Evolutionary conservation across 2,329 filamentous ascomycete species (phyloP), one percentile per base, ranked within the genome.

Genomic region (Xylariales sp.): DNA sequence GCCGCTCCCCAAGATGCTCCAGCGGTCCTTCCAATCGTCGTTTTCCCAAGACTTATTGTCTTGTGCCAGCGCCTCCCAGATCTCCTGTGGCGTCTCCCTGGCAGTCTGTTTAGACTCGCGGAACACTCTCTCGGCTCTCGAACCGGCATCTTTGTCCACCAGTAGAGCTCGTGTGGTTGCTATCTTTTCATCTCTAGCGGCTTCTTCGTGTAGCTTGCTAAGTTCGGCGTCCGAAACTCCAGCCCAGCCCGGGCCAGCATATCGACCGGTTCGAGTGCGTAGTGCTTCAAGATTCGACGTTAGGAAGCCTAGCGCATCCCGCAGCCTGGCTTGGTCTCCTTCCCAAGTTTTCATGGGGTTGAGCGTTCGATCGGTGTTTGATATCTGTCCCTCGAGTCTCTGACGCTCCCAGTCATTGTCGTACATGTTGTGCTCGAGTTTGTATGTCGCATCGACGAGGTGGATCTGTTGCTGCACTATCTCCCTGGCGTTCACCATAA

Each of bases 1-100:
- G 5, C 44, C 41, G 19, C 44, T 48, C 3, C 44, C 46, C 15
- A 48, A 20, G 31, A 46, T 44, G 24, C 39, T 42, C 43, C 39
- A 42, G 28, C 28, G 25, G 9, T 38, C 39, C 21, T 34, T 21
- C 27, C 28, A 31, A 19, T 31, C 28, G 14, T 29, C 44, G n/a
- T 46, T 46, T 31, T 46, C 44, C 46, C 44, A 46, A 14, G 27
- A 7, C 8, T 20, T 24, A 14, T 42, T 32, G 12, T 44, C 38
- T 5, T 38, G 14, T 8, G 32, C 37, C 38, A 44, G 31, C n/a
- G 19, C 40, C 16, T 39, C 20, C 46, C 46, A 46, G 8, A 34
- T 38, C 28, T 34, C 34, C 3, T 21, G 24, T 15, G 46, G 38
- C 11, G 34, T 36, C 25, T 19, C 34, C 4, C 24, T 20, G 5